A percentile compares a stretch with the other conserved stretches of the same genome.
These are phyloP conservation scores for Globisporangium carolinianum DNA, from an alignment of 352 stramenopile genomes.

Conservation along the genomic window DNA sequence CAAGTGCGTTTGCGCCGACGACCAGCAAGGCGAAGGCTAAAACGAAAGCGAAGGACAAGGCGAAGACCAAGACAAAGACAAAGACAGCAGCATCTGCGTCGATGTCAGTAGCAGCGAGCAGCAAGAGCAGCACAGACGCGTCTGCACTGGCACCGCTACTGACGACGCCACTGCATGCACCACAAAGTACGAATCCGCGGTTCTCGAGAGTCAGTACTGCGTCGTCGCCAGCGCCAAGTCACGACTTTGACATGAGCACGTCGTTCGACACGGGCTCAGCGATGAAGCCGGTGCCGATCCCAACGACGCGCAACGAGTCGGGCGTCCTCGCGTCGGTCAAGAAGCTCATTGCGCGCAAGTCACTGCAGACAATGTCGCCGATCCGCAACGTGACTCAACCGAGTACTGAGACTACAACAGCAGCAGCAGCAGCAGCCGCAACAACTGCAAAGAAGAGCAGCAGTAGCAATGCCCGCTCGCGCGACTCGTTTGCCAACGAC, in stretches of 20 bases:
- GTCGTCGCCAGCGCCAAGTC: constrained; percentile 13
- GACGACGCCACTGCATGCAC: constrained; percentile 6
- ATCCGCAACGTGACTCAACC: neutral
- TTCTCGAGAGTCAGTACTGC: constrained; percentile 15
- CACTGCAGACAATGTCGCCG: constrained; percentile 6
- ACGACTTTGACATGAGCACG: constrained; percentile 14
- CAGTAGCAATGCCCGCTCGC: neutral
- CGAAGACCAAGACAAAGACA: neutral
- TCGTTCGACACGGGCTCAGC: constrained; percentile 15
- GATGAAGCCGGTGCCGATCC: constrained; percentile 24
- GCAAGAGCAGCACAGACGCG: neutral
- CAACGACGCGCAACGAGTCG: constrained; percentile 11
- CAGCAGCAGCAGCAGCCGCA: neutral
- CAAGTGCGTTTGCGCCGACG: too few species aligned
- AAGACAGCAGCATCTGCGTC: neutral
- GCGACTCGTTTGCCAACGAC: constrained; percentile 26
- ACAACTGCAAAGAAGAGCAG: neutral
- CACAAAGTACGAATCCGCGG: neutral
- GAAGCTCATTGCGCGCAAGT: constrained; percentile 12
- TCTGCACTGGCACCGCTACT: neutral
- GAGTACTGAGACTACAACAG: too few species aligned
- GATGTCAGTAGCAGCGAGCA: neutral
- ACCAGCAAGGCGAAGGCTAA: constrained; percentile 1
- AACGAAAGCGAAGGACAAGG: neutral
- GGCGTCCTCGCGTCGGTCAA: constrained; percentile 17